Conservation (phyloP, 2,329 filamentous ascomycete genomes). For the Phyllosticta paracitricarpa region DNA sequence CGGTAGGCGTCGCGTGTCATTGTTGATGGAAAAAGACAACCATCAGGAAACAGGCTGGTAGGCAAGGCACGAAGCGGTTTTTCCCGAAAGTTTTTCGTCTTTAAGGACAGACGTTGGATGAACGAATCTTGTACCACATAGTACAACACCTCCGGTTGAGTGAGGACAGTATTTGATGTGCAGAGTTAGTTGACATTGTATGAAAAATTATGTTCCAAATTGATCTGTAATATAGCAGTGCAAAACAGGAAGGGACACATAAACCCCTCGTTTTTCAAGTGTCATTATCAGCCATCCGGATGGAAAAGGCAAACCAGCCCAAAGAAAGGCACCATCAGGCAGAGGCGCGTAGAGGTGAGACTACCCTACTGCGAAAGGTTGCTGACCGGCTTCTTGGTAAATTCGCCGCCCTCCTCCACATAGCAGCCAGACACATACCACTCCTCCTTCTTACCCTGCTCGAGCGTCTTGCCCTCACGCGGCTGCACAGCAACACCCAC, state of each 20-base stretch:
- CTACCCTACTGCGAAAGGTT: slow-evolving; percentile 23
- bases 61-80: not conserved
- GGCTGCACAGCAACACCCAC: slow-evolving; percentile 59
- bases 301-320: not conserved
- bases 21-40: no score
- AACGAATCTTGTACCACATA: no score
- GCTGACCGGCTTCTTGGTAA: slow-evolving; percentile 10
- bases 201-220: not conserved
- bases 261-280: not conserved
- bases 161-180: no score
- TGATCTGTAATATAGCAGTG: not conserved
- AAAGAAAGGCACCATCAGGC: not conserved
- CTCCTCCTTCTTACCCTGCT: slow-evolving; percentile 44
- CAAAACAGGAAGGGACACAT: not conserved
- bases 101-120: no score
- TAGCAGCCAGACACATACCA: slow-evolving; percentile 65
- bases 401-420: slow-evolving; percentile 48
- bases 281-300: no score
- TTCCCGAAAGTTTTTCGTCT: not conserved
- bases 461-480: slow-evolving; percentile 43
- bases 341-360: not conserved
- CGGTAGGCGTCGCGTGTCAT: not conserved
- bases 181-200: no score
- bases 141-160: no score
- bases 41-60: not conserved